A percentile compares a stretch with the other conserved stretches of the same genome.
Evolutionary conservation across 139 green algal genomes (phyloP).

Genomic region (Closterium sp.): DNA sequence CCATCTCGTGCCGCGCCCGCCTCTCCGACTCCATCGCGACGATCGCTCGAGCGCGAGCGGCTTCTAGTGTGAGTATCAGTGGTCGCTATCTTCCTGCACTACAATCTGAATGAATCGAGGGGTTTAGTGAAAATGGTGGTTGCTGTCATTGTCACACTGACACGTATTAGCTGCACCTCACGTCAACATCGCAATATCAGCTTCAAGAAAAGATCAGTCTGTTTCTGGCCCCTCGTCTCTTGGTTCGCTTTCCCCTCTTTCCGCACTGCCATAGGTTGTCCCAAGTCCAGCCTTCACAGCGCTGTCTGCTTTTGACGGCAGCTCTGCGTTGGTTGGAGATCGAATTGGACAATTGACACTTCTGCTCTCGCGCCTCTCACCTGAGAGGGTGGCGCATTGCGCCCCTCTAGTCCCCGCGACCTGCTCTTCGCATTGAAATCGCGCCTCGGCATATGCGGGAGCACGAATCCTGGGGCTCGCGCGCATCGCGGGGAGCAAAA

Average conservation of each 20-base stretch:
- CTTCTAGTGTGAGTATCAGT: not conserved
- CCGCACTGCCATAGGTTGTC: not conserved
- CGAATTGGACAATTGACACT: not conserved
- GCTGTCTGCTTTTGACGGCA: not conserved
- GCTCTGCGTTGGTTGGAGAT: not conserved
- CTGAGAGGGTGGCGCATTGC: not conserved
- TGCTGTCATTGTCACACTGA: not conserved
- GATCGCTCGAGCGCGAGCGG: not conserved
- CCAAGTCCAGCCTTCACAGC: not conserved
- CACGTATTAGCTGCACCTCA: not conserved
- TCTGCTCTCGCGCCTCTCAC: not conserved
- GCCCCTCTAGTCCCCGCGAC: not conserved
- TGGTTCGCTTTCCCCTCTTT: not conserved
- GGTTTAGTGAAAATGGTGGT: not conserved
- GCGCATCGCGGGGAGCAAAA: not conserved
- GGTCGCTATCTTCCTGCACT: not conserved
- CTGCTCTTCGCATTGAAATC: not conserved
- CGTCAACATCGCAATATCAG: not conserved
- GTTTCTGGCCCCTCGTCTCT: not conserved
- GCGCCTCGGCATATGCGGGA: not conserved
- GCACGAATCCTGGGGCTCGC: not conserved
- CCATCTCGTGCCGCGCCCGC: not conserved
- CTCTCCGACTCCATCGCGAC: not conserved
- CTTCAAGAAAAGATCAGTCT: not conserved
- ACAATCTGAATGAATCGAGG: not conserved